phyloP scores from a whole-genome alignment of 1,284 basidiomycete species.

The Phenoliferia sp. region DNA sequence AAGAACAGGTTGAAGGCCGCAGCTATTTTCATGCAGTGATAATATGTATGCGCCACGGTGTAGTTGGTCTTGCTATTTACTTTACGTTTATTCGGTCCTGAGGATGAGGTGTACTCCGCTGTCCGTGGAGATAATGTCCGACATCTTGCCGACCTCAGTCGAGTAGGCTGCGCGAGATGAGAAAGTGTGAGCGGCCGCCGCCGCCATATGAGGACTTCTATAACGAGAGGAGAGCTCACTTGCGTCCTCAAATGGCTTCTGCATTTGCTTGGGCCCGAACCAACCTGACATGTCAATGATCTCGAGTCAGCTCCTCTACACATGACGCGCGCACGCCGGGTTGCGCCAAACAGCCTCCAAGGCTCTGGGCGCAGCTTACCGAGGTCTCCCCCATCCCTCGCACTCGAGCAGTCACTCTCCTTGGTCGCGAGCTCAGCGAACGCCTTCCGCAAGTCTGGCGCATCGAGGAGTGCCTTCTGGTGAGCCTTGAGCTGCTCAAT shows the following conservation, averaged over 20 bases:
- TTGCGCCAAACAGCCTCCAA: no score
- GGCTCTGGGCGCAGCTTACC: constrained; percentile 41
- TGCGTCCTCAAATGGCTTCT: constrained; percentile 93
- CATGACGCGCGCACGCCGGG: background rate
- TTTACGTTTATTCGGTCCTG: constrained; percentile 3
- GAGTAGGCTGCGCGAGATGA: constrained; percentile 51
- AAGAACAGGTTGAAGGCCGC: no score
- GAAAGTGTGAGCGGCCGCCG: background rate
- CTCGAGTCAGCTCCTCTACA: background rate
- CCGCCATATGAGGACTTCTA: background rate
- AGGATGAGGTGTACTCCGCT: constrained; percentile 74
- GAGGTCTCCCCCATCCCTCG: constrained; percentile 72
- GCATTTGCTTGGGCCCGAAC: constrained; percentile 89
- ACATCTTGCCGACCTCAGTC: constrained; percentile 76
- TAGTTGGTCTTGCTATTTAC: no score
- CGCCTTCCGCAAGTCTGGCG: constrained; percentile 44
- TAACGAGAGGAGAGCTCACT: constrained; percentile 28
- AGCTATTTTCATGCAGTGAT: no score
- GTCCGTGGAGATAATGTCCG: constrained; percentile 79
- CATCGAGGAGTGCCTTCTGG: constrained; percentile 43
- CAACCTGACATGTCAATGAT: no score
- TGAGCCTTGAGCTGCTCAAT: constrained; percentile 66
- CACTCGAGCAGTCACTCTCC: constrained; percentile 84
- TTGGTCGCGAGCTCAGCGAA: constrained; percentile 68
- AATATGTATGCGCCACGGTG: no score